Base-by-base conservation (phyloP, 805 yeast genomes). In the Wilhelminamyces savonicus region DNA sequence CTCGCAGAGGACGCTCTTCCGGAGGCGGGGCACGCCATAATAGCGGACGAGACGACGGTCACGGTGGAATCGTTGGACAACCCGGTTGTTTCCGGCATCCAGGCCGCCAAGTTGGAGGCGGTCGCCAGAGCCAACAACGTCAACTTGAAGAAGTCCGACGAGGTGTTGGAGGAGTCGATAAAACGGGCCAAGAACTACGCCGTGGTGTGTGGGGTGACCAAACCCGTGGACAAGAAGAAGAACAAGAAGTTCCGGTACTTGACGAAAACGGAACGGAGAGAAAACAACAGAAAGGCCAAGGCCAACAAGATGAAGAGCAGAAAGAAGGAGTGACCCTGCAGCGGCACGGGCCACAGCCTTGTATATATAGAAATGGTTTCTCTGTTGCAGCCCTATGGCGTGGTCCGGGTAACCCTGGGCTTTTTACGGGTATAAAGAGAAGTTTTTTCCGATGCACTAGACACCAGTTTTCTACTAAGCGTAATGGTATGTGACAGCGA, bases 181-280 rank as follows among this genome's bases (percentile, higher is more conserved):
- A 69, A 74, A 29, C 69, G 84, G 48, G 97, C 97, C 2, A 76
- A 80, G 44, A 76, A 83, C 50, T 87, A 90, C 46, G 97, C 95
- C 1, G 74, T 72, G 40, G 57, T 80, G 40, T 51, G 56, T 28
- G 76, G 83, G 12, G 71, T 67, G 41, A 54, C 66, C 24, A 71
- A 74, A 41, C 57, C 64, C 17, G 40, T 48, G 31, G 50, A 46
- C 20, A 54, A 55, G 40, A 45, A 47, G 8, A 73, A 68, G 58
- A 81, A 80, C 71, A 80, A 77, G 69, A 88, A 88, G 69, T 87
- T 87, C 50, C 76, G 96, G 59, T 90, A 88, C 46, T 68, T 88
- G 54, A 74, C 92, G 28, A 85, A 86, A 54, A 59, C 67, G 16
- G 96, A 87, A 58, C 74, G 97, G 57, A 76, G 62, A 35, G 67